Evolutionary conservation across 176 grass and related monocot genomes (phyloP).

Genomic region (Paspalum notatum): DNA sequence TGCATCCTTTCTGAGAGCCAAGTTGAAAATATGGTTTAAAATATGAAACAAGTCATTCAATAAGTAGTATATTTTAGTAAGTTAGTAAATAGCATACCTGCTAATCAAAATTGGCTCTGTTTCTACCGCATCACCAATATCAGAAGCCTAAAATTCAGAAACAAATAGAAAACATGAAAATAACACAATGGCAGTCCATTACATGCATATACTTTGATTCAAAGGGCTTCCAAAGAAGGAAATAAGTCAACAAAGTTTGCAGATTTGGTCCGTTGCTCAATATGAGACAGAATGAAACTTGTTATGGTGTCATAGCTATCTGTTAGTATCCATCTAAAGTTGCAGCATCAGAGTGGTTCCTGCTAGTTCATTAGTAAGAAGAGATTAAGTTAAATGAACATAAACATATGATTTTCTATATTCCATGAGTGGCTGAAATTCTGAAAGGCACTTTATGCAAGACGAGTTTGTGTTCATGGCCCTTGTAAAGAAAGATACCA

Average conservation of each 20-base stretch:
- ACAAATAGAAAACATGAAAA: conserved; percentile 32
- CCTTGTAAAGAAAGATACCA: background rate
- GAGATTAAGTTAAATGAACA: conserved; percentile 2
- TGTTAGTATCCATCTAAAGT: background rate
- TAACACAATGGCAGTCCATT: conserved; percentile 1
- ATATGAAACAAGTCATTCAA: conserved; percentile 15
- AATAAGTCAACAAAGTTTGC: conserved; percentile 19
- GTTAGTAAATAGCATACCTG: conserved; percentile 50
- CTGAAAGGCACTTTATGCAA: background rate
- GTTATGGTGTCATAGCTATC: conserved; percentile 4
- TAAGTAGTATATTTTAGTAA: conserved; percentile 15
- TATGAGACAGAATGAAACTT: conserved; percentile 23
- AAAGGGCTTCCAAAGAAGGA: conserved; percentile 11
- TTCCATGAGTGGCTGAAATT: background rate
- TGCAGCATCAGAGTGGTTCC: background rate
- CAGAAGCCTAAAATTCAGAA: conserved; percentile 52
- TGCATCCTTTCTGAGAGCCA: conserved; percentile 72
- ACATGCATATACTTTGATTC: conserved; percentile 18
- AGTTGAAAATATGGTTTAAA: conserved; percentile 44
- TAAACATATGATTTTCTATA: background rate
- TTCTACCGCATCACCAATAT: conserved; percentile 56
- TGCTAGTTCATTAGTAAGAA: background rate
- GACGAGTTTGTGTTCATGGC: background rate
- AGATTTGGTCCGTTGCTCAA: background rate
- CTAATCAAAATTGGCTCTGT: conserved; percentile 50